Evolutionary conservation across 108 stramenopile species (phyloP).

Genomic region (Nannochloropsis granulata): DNA sequence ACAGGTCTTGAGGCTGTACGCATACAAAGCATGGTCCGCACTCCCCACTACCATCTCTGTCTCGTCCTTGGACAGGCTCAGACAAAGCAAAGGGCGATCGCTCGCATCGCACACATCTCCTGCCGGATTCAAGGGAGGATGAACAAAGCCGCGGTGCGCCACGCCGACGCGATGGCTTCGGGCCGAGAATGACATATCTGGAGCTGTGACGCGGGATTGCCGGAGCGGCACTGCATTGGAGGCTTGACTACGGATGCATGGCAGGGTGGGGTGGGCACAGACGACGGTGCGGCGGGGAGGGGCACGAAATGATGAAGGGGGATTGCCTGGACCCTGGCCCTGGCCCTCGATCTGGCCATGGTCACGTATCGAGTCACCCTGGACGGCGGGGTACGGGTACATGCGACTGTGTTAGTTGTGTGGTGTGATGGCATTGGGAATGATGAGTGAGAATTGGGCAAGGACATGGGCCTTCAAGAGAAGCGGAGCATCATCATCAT

Average conservation of each 20-base stretch:
- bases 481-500: too few relatives aligned
- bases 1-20: neutral
- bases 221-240: neutral
- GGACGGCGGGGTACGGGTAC: too few relatives aligned
- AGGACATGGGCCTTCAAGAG: too few relatives aligned
- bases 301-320: too few relatives aligned
- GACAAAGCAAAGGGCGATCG: neutral
- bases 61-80: neutral
- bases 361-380: too few relatives aligned
- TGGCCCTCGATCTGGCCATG: too few relatives aligned
- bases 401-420: too few relatives aligned
- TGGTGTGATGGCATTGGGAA: too few relatives aligned
- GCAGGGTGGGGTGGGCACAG: neutral
- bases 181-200: neutral
- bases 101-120: neutral
- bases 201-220: neutral
- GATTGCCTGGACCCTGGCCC: too few relatives aligned
- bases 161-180: neutral
- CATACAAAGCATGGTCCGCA: neutral
- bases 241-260: neutral
- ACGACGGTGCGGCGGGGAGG: neutral
- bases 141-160: neutral
- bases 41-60: neutral
- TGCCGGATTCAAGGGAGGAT: neutral
- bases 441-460: too few relatives aligned